Evolutionary conservation across 495 filamentous ascomycete species (phyloP).

Genomic region (Chaetomium tenue): DNA sequence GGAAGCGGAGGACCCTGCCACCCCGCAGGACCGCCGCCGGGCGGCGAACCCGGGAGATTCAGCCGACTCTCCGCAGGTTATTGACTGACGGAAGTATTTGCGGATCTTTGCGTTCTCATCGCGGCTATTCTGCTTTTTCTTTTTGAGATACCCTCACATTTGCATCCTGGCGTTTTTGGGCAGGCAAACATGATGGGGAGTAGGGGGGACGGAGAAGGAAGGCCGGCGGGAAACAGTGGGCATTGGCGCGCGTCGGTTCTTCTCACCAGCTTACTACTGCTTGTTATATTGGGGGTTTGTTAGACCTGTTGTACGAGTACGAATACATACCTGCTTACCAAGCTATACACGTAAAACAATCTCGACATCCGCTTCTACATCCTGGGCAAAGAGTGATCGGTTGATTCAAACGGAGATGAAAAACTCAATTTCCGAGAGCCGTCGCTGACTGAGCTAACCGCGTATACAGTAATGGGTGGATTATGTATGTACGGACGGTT

Average conservation of each 20-base stretch:
- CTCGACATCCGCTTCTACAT: neutral
- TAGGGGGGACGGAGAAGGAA: neutral
- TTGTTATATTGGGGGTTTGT: neutral
- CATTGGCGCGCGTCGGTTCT: neutral
- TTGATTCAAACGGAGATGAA: neutral
- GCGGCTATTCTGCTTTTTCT: neutral
- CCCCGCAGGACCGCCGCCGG: slow-evolving; percentile 1
- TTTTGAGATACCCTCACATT: slow-evolving; percentile 23
- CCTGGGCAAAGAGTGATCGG: neutral
- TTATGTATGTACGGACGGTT: neutral
- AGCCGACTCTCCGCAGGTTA: slow-evolving; percentile 24
- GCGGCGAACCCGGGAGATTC: slow-evolving; percentile 25
- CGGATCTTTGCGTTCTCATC: neutral
- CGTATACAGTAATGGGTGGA: neutral
- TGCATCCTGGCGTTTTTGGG: slow-evolving; percentile 4
- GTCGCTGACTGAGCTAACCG: neutral
- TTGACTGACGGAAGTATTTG: slow-evolving; percentile 20
- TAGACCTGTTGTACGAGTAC: neutral
- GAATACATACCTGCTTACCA: no score
- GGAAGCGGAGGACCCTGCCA: slow-evolving; percentile 1
- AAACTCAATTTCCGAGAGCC: neutral
- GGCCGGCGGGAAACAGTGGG: neutral
- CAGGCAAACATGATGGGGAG: neutral
- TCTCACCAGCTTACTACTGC: no score
- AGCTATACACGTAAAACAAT: neutral